These are phyloP conservation scores for Delphinella strobiligena DNA, from an alignment of 2,329 filamentous ascomycete genomes.

Conservation along the genomic window DNA sequence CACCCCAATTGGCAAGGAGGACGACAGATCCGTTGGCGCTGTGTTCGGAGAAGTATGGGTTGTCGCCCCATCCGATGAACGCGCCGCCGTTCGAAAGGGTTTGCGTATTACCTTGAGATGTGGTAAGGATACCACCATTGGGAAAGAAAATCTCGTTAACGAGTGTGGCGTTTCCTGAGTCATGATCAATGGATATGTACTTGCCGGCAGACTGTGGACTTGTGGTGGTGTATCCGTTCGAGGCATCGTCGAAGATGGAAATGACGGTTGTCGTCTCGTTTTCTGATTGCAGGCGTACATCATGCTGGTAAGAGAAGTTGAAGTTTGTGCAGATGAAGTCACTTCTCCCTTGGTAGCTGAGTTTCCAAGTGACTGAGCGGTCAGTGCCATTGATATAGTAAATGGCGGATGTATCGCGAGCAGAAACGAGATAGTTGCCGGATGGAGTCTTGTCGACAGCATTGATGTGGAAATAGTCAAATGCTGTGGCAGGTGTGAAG, in stretches of 20 bases:
- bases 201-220: constrained; percentile 13
- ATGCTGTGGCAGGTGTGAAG: constrained; percentile 29
- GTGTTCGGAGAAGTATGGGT: constrained; percentile 24
- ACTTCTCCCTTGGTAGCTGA: constrained; percentile 17
- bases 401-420: constrained; percentile 35
- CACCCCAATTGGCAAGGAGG: constrained; percentile 35
- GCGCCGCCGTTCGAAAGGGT: constrained; percentile 38
- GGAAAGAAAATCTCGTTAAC: constrained; percentile 12
- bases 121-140: constrained; percentile 24
- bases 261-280: constrained; percentile 32
- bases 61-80: constrained; percentile 42
- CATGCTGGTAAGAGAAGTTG: constrained; percentile 37
- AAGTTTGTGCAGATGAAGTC: constrained; percentile 13
- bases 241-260: constrained; percentile 41
- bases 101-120: constrained; percentile 40
- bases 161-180: constrained; percentile 11
- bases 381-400: constrained; percentile 34
- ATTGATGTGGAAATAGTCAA: constrained; percentile 45
- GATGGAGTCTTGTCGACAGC: constrained; percentile 35
- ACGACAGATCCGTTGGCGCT: constrained; percentile 32
- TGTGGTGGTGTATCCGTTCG: constrained; percentile 15
- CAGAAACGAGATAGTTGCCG: constrained; percentile 42
- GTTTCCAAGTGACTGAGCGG: constrained; percentile 38
- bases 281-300: constrained; percentile 31
- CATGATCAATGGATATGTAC: constrained; percentile 14